These are phyloP conservation scores for Pleurotus citrinopileatus DNA, from an alignment of 768 basidiomycete genomes.

Conservation along the genomic window DNA sequence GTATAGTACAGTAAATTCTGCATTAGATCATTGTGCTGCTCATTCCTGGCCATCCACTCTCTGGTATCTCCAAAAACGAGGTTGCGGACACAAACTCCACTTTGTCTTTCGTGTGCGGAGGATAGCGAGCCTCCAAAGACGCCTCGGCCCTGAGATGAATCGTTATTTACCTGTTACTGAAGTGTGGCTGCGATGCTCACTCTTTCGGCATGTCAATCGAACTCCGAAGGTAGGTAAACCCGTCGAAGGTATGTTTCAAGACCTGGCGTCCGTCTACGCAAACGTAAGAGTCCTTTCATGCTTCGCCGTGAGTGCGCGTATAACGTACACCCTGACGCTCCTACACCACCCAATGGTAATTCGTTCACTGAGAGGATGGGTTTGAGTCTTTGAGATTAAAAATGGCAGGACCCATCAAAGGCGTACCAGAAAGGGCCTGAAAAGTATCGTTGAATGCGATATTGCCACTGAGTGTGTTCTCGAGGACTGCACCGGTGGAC, in stretches of 20 bases:
- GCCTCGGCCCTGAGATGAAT: slow-evolving; percentile 35
- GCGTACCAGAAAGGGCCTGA: slow-evolving; percentile 47
- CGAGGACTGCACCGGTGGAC: too few relatives aligned
- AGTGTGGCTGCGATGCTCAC: too few relatives aligned
- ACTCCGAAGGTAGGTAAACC: slow-evolving; percentile 48
- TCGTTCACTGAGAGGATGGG: slow-evolving; percentile 24
- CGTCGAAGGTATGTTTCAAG: slow-evolving; percentile 51
- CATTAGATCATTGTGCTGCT: too few relatives aligned
- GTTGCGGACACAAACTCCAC: slow-evolving; percentile 25
- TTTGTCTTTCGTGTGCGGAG: slow-evolving; percentile 45
- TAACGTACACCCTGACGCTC: slow-evolving; percentile 58
- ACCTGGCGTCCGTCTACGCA: slow-evolving; percentile 54
- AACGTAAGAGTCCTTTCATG: slow-evolving; percentile 8
- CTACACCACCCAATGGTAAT: slow-evolving; percentile 53
- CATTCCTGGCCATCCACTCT: neutral
- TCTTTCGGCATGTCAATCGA: slow-evolving; percentile 49
- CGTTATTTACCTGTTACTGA: too few relatives aligned
- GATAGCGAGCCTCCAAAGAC: slow-evolving; percentile 40
- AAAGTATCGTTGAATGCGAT: slow-evolving; percentile 60
- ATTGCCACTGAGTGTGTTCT: slow-evolving; percentile 54
- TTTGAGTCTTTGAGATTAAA: neutral
- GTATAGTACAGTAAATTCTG: too few relatives aligned
- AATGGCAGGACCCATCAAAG: neutral
- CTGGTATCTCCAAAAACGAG: slow-evolving; percentile 22
- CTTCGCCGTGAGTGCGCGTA: neutral